Percentiles rank a stretch among this genome's conserved stretches.
These are phyloP conservation scores for Mortierella sp. DNA, from an alignment of 371 early-diverging fungal genomes.

Conservation along the genomic window DNA sequence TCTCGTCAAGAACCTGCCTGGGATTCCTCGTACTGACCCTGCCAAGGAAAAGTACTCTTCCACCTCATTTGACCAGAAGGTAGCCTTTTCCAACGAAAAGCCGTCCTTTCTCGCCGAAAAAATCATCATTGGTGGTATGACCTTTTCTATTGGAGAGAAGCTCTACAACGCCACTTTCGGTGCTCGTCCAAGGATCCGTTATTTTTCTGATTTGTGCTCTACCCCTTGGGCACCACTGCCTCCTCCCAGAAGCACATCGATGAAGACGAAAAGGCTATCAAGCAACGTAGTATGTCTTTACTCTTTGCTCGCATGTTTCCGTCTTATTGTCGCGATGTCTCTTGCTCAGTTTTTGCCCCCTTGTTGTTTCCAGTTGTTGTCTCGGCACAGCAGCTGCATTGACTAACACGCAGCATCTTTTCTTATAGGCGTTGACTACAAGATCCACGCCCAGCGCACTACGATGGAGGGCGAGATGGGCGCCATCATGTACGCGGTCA, in stretches of 20 bases:
- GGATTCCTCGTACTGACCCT: no score
- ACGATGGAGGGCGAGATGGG: conserved; percentile 13
- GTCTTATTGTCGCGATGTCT: background rate
- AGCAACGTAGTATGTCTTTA: conserved; percentile 15
- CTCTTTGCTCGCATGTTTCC: background rate
- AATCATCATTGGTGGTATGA: no score
- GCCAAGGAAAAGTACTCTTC: no score
- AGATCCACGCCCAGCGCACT: conserved; percentile 18
- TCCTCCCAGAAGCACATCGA: conserved; percentile 16
- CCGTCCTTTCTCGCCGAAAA: no score
- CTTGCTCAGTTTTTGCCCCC: background rate
- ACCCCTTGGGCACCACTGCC: conserved; percentile 12
- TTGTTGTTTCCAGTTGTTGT: no score
- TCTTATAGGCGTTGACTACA: conserved; percentile 12
- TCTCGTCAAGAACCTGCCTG: no score
- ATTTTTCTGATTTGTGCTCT: conserved; percentile 28
- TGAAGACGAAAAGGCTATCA: conserved; percentile 14
- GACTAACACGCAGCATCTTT: background rate
- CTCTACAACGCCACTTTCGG: background rate
- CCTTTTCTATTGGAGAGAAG: background rate
- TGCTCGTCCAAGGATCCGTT: background rate
- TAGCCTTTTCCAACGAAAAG: no score
- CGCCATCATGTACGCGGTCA: conserved; percentile 28
- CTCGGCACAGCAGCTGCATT: background rate
- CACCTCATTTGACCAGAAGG: no score